A percentile compares a stretch with the other conserved stretches of the same genome.
These are phyloP conservation scores for Daldinia vernicosa DNA, from an alignment of 495 filamentous ascomycete species.

Conservation along the genomic window DNA sequence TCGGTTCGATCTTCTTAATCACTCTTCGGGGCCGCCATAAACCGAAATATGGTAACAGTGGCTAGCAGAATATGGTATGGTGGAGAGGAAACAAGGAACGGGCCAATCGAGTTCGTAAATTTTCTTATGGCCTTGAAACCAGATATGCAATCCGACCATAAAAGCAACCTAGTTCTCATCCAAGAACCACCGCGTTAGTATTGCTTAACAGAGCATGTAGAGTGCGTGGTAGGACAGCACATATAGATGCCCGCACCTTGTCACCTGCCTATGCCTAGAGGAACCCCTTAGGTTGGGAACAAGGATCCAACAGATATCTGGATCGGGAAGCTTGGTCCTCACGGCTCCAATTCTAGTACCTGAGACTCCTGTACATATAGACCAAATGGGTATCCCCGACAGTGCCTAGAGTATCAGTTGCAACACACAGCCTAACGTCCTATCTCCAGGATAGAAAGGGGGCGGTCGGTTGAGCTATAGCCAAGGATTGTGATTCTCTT, in stretches of 20 bases:
- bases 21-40: constrained; percentile 32
- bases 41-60: constrained; percentile 40
- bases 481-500: constrained; percentile 12
- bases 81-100: constrained; percentile 39
- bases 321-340: constrained; percentile 29
- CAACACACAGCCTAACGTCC: constrained; percentile 13
- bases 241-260: constrained; percentile 37
- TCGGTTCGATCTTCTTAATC: constrained; percentile 15
- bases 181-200: constrained; percentile 30
- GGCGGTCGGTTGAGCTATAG: constrained; percentile 24
- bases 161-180: constrained; percentile 36
- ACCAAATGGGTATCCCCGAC: constrained; percentile 28
- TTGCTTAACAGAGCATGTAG: constrained; percentile 24
- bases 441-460: constrained; percentile 16
- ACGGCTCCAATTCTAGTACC: constrained; percentile 12
- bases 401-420: constrained; percentile 30
- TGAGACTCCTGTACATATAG: constrained; percentile 12
- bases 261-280: constrained; percentile 25
- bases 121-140: constrained; percentile 26
- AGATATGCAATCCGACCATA: constrained; percentile 40
- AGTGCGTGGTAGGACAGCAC: constrained; percentile 30
- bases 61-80: constrained; percentile 32
- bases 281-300: constrained; percentile 25
- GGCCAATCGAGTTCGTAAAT: constrained; percentile 43
- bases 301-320: constrained; percentile 26